Evolutionary conservation across 1,284 basidiomycete species (phyloP).

Genomic region (Ustilago curta): DNA sequence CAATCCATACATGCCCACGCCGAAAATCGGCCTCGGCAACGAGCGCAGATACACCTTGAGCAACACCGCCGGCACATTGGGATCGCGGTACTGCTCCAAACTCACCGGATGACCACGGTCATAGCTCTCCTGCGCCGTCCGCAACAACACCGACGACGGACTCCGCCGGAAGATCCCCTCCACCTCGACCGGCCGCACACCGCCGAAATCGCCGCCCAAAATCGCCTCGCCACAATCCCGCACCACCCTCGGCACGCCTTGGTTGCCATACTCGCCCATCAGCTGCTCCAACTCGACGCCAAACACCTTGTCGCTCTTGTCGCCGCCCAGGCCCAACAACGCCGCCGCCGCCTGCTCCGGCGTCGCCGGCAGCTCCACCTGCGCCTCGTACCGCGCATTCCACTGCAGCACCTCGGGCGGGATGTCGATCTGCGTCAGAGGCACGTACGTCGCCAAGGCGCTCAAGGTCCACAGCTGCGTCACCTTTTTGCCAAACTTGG

Average conservation of each 20-base stretch:
- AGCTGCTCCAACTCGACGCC: slow-evolving; percentile 81
- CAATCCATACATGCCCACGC: slow-evolving; percentile 76
- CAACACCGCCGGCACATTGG: slow-evolving; percentile 83
- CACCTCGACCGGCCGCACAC: slow-evolving; percentile 75
- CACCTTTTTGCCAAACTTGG: slow-evolving; percentile 87
- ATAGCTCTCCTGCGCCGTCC: slow-evolving; percentile 82
- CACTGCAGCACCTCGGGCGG: slow-evolving; percentile 81
- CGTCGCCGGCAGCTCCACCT: slow-evolving; percentile 18
- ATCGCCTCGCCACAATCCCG: slow-evolving; percentile 81
- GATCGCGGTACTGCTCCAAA: slow-evolving; percentile 78
- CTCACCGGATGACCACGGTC: slow-evolving; percentile 84
- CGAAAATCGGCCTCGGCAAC: slow-evolving; percentile 80
- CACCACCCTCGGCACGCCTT: slow-evolving; percentile 80
- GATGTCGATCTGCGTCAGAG: slow-evolving; percentile 85
- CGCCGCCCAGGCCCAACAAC: slow-evolving; percentile 70
- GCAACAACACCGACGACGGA: slow-evolving; percentile 78
- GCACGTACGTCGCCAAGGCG: slow-evolving; percentile 79
- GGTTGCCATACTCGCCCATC: slow-evolving; percentile 81
- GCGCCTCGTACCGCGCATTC: slow-evolving; percentile 26
- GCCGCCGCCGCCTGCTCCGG: slow-evolving; percentile 69
- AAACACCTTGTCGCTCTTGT: slow-evolving; percentile 76
- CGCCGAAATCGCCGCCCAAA: slow-evolving; percentile 22
- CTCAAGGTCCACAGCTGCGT: slow-evolving; percentile 80
- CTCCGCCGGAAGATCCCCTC: slow-evolving; percentile 84
- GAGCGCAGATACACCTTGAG: slow-evolving; percentile 85